Evolutionary conservation across 805 yeast genomes (phyloP).

Genomic region (Pichia cabralensis): DNA sequence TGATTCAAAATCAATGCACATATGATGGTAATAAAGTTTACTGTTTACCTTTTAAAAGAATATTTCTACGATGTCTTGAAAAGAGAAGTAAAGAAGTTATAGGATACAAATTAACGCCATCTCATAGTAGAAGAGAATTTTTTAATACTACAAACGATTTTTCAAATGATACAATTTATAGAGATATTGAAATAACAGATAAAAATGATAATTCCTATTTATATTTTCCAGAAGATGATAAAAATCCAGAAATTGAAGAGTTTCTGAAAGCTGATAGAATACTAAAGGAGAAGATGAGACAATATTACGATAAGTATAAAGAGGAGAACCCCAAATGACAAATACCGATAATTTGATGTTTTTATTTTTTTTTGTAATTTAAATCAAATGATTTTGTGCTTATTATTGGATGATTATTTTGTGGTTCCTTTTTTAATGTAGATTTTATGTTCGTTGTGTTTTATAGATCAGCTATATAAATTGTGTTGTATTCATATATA

Average conservation of each 20-base stretch:
- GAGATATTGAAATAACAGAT: conserved; percentile 31
- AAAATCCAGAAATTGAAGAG: conserved; percentile 15
- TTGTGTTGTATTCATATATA: no score
- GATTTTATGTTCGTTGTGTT: no score
- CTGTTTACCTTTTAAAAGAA: conserved; percentile 39
- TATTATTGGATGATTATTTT: no score
- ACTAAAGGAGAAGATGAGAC: conserved; percentile 20
- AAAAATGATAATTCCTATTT: conserved; percentile 28
- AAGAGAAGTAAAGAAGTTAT: conserved; percentile 15
- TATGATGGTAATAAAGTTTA: conserved; percentile 32
- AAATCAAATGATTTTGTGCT: background rate
- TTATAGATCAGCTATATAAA: no score
- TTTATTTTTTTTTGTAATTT: background rate
- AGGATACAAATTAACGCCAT: conserved; percentile 23
- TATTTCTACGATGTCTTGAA: conserved; percentile 34
- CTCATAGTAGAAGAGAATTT: conserved; percentile 8
- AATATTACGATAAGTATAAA: conserved; percentile 17
- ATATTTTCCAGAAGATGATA: conserved; percentile 18
- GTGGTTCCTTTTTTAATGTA: no score
- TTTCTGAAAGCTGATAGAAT: conserved; percentile 25
- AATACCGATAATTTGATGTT: background rate
- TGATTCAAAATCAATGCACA: conserved; percentile 40
- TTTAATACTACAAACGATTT: conserved; percentile 2
- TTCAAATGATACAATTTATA: conserved; percentile 11
- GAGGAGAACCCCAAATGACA: background rate